phyloP scores from a whole-genome alignment of 805 yeast species.

The Wickerhamomyces pijperi region DNA sequence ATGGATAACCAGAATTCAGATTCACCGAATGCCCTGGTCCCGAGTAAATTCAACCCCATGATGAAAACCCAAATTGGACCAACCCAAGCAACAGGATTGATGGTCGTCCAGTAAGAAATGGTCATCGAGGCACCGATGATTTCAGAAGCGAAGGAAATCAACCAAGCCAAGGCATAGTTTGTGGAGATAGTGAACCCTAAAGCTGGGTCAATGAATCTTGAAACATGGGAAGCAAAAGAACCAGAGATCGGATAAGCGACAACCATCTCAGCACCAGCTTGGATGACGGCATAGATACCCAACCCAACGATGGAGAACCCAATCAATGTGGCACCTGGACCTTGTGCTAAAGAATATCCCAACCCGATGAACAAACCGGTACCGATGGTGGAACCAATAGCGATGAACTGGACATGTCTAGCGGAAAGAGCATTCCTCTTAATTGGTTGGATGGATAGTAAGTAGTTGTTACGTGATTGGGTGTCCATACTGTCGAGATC shows the following conservation, averaged over 20 bases:
- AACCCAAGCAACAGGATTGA: slow-evolving; percentile 49
- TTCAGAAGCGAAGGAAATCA: slow-evolving; percentile 47
- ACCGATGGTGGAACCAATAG: slow-evolving; percentile 66
- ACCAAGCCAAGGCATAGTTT: slow-evolving; percentile 45
- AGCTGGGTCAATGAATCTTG: slow-evolving; percentile 44
- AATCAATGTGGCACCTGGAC: slow-evolving; percentile 59
- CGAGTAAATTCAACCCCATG: slow-evolving; percentile 36
- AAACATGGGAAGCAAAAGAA: slow-evolving; percentile 37
- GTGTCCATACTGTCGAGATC: slow-evolving; percentile 13
- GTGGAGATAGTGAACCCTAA: slow-evolving; percentile 44
- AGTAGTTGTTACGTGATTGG: slow-evolving; percentile 16
- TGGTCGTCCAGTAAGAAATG: slow-evolving; percentile 42
- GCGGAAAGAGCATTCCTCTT: slow-evolving; percentile 29
- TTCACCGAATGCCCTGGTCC: slow-evolving; percentile 45
- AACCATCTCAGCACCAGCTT: slow-evolving; percentile 45
- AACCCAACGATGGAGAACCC: slow-evolving; percentile 44
- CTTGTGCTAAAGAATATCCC: slow-evolving; percentile 42
- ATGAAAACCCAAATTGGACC: slow-evolving; percentile 40
- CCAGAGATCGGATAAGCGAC: slow-evolving; percentile 44
- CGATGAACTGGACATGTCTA: slow-evolving; percentile 56
- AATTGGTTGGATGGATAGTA: slow-evolving; percentile 25
- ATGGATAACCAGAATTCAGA: slow-evolving; percentile 36
- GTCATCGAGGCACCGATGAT: slow-evolving; percentile 51
- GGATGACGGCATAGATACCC: slow-evolving; percentile 49
- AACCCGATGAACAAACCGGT: slow-evolving; percentile 62